Base-by-base conservation (phyloP, 2,329 filamentous ascomycete genomes). In the Corniculantispora saksenae region DNA sequence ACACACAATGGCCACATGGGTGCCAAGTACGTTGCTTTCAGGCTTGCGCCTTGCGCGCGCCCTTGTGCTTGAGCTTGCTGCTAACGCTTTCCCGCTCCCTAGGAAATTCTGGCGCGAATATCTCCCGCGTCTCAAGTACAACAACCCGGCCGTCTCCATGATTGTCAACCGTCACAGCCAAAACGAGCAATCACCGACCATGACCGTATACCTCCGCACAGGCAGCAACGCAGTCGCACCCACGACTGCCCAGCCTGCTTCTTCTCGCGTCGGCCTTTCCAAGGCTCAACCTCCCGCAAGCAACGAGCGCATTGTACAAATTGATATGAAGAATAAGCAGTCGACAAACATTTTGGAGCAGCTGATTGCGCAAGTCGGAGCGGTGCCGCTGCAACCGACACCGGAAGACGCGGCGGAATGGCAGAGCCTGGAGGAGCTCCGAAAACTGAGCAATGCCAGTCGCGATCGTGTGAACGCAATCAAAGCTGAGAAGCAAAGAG, bases 61-160 rank as follows among this genome's bases (percentile, higher is more conserved):
- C 7, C n/a, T n/a, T n/a, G n/a, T 19, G 17, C 17, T 40, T 13
- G 23, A n/a, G 21, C 15, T 23, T 3, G 15, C 4, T 23, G 23
- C 55, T 27, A 62, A n/a, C 56, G 12, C 54, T 74, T 10, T 32
- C 54, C 27, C 35, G 19, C 25, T 35, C 38, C 5, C 17, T 69
- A 97, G 94, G 73, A 92, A 92, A 81, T 97, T 99, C 85, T 97
- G 93, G 92, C 88, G 86, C 69, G 83, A 89, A 67, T 90, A 89
- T 75, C 88, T 98, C 56, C 92, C 92, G 25, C 88, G 92, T 65
- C 83, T 99, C 70, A 97, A 99, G 84, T 99, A 89, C 81, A 91
- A 97, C 84, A 99, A 99, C 77, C 95, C 95, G 0, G 81, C 88
- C 15, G 78, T 97, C 54, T 87, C 90, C 51, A 96, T 98, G 85